phyloP scores from a whole-genome alignment of 805 yeast species.

The Kodamaea restingae region DNA sequence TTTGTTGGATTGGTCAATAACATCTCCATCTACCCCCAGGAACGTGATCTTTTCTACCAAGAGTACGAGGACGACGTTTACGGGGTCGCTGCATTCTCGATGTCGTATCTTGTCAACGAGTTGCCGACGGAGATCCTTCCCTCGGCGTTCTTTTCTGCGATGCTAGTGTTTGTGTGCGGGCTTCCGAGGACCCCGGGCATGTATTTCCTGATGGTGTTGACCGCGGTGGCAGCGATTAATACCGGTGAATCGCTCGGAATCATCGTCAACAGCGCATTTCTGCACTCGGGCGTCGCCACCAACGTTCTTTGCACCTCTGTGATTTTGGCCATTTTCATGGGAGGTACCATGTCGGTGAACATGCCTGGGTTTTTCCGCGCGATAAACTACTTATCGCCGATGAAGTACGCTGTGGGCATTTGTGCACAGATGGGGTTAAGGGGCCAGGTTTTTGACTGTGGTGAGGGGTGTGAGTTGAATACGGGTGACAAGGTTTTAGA shows the following conservation, averaged over 20 bases:
- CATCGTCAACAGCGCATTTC: constrained; percentile 20
- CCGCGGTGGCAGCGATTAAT: constrained; percentile 17
- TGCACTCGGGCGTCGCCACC: constrained; percentile 24
- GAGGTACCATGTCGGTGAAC: constrained; percentile 28
- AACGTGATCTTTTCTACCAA: constrained; percentile 24
- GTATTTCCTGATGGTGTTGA: constrained; percentile 19
- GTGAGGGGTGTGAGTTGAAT: constrained; percentile 42
- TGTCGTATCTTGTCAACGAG: constrained; percentile 22
- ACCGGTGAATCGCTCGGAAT: constrained; percentile 28
- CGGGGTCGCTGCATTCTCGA: constrained; percentile 19
- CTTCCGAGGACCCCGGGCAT: constrained; percentile 21
- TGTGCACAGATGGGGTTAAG: constrained; percentile 19
- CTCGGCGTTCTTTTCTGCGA: constrained; percentile 16
- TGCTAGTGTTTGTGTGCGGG: constrained; percentile 22
- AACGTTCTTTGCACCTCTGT: constrained; percentile 19
- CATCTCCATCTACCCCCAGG: constrained; percentile 21
- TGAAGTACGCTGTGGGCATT: constrained; percentile 23
- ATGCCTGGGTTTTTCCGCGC: constrained; percentile 24
- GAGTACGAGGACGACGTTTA: constrained; percentile 24
- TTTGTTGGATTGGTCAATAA: constrained; percentile 26
- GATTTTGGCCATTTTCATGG: constrained; percentile 25
- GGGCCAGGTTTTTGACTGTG: constrained; percentile 18
- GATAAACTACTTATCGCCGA: constrained; percentile 22
- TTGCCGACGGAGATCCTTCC: constrained; percentile 23
- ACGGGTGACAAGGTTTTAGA: constrained; percentile 56